Conservation (phyloP, 2,329 filamentous ascomycete species). For the Hortaea werneckii region DNA sequence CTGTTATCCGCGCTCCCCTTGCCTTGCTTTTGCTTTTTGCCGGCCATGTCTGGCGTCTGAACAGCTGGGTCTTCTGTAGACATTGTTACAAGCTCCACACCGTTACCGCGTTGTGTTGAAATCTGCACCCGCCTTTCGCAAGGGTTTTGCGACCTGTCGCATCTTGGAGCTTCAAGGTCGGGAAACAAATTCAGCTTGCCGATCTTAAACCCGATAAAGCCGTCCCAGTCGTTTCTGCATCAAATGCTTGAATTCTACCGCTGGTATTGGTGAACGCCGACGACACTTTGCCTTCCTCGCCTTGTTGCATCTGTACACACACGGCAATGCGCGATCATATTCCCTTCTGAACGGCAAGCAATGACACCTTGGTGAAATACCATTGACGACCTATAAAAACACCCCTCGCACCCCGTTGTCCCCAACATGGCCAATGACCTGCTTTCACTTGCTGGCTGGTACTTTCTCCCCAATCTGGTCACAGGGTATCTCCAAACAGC, state of each 20-base stretch:
- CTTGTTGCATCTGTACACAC: too few species aligned
- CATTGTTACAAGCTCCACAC: slow-evolving; percentile 5
- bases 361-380: too few species aligned
- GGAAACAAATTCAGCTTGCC: too few species aligned
- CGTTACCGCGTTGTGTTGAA: neutral
- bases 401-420: too few species aligned
- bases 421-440: slow-evolving; percentile 32
- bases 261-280: too few species aligned
- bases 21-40: slow-evolving; percentile 28
- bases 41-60: slow-evolving; percentile 6
- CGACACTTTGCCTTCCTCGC: too few species aligned
- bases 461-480: slow-evolving; percentile 55
- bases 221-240: too few species aligned
- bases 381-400: too few species aligned
- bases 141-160: neutral
- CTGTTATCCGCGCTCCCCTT: slow-evolving; percentile 32
- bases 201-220: too few species aligned
- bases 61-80: slow-evolving; percentile 7
- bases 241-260: too few species aligned
- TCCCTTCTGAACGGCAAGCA: too few species aligned
- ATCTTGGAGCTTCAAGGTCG: neutral
- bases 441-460: slow-evolving; percentile 50
- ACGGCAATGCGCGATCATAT: too few species aligned
- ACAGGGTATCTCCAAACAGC: slow-evolving; percentile 68
- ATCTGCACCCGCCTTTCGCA: neutral